Evolutionary conservation across 179 eudicot species (phyloP).

Genomic region (Silene noctiflora): DNA sequence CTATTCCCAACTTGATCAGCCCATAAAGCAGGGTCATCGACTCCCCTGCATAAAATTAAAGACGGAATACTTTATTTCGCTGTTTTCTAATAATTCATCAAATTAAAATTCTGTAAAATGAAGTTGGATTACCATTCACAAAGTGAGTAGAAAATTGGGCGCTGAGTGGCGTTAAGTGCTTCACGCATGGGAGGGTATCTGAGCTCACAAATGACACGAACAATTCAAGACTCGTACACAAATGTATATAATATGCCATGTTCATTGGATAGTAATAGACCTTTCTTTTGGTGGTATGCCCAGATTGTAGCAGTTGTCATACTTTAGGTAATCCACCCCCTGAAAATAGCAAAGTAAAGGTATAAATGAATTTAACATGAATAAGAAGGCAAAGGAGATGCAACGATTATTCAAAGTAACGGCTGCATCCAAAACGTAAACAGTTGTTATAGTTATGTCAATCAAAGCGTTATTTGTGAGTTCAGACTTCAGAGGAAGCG

Average conservation of each 20-base stretch:
- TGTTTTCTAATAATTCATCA: not conserved
- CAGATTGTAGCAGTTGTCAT: slow-evolving; percentile 91
- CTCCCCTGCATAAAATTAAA: slow-evolving; percentile 63
- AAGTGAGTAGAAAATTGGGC: slow-evolving; percentile 75
- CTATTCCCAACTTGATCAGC: slow-evolving; percentile 81
- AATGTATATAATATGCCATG: slow-evolving; percentile 6
- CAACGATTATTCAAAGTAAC: not conserved
- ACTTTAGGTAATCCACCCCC: slow-evolving; percentile 96
- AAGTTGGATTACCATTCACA: slow-evolving; percentile 75
- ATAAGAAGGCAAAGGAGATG: not conserved
- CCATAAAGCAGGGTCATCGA: slow-evolving; percentile 91
- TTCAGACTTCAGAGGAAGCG: too few relatives aligned
- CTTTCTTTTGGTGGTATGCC: slow-evolving; percentile 77
- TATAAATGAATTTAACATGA: slow-evolving; percentile 13
- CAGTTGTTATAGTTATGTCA: too few relatives aligned
- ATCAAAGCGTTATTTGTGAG: too few relatives aligned
- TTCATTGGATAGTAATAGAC: slow-evolving; percentile 24
- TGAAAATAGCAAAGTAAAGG: slow-evolving; percentile 17
- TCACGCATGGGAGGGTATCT: slow-evolving; percentile 99
- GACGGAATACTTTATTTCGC: slow-evolving; percentile 7
- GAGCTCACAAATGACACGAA: slow-evolving; percentile 16
- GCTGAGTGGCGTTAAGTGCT: slow-evolving; percentile 77
- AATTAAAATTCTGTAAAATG: not conserved
- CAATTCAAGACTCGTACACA: not conserved
- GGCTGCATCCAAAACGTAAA: too few relatives aligned